phyloP scores from a whole-genome alignment of 768 basidiomycete species.

The Suillus subaureus region DNA sequence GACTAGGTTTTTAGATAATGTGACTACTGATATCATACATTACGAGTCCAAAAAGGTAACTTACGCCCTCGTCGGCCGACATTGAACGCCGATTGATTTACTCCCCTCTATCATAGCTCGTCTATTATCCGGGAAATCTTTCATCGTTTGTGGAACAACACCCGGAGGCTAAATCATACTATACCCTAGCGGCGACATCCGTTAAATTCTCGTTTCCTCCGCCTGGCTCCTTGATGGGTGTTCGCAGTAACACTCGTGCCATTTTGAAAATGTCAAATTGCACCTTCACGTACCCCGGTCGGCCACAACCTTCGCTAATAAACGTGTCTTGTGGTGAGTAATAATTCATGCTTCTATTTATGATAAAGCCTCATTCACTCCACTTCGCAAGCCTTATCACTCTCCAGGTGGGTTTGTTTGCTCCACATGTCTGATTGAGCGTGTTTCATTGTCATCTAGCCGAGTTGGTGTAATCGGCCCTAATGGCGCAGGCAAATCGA shows the following conservation, averaged over 20 bases:
- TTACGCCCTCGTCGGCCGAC: slow-evolving; percentile 16
- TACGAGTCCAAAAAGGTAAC: slow-evolving; percentile 92
- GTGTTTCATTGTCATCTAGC: slow-evolving; percentile 44
- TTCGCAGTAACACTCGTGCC: slow-evolving; percentile 92
- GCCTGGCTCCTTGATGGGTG: slow-evolving; percentile 95
- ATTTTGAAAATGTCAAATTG: slow-evolving; percentile 91
- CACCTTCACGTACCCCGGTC: slow-evolving; percentile 93
- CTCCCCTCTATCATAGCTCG: slow-evolving; percentile 54
- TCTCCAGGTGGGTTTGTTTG: slow-evolving; percentile 68
- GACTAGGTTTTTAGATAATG: slow-evolving; percentile 85
- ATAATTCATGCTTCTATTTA: not conserved
- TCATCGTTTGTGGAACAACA: slow-evolving; percentile 87
- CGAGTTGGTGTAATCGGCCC: slow-evolving; percentile 92
- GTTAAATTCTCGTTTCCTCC: slow-evolving; percentile 96
- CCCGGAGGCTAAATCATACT: slow-evolving; percentile 95
- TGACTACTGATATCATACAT: slow-evolving; percentile 96
- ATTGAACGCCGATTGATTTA: slow-evolving; percentile 20
- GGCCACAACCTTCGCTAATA: slow-evolving; percentile 74
- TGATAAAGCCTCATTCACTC: slow-evolving; percentile 1
- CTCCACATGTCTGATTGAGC: slow-evolving; percentile 21
- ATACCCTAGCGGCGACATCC: slow-evolving; percentile 90
- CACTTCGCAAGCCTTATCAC: slow-evolving; percentile 55
- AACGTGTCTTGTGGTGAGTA: slow-evolving; percentile 75
- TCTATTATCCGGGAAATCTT: slow-evolving; percentile 92
- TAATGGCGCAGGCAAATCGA: slow-evolving; percentile 96